Evolutionary conservation across 805 yeast species (phyloP).

Genomic region (Candida jianshihensis): DNA sequence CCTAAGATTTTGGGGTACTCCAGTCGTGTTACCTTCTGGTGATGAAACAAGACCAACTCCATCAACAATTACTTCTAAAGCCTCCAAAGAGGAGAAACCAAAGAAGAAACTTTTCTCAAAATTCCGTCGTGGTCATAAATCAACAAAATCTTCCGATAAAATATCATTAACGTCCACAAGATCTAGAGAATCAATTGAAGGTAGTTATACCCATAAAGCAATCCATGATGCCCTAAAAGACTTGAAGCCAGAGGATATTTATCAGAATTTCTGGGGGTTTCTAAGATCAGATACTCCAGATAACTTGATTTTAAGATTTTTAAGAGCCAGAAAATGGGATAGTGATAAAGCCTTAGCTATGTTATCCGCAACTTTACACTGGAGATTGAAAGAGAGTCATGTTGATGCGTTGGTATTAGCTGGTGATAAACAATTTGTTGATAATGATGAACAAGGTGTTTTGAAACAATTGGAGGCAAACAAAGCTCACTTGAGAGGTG

Average conservation of each 20-base stretch:
- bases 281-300: slow-evolving; percentile 79
- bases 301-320: slow-evolving; percentile 63
- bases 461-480: slow-evolving; percentile 41
- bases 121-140: slow-evolving; percentile 14
- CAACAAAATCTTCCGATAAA: slow-evolving; percentile 9
- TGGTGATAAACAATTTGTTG: slow-evolving; percentile 63
- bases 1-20: slow-evolving; percentile 51
- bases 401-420: slow-evolving; percentile 56
- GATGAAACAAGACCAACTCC: slow-evolving; percentile 9
- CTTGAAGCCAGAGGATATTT: slow-evolving; percentile 44
- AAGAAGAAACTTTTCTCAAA: slow-evolving; percentile 23
- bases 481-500: slow-evolving; percentile 71
- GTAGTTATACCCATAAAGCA: slow-evolving; percentile 27
- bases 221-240: slow-evolving; percentile 45
- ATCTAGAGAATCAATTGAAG: slow-evolving; percentile 25
- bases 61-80: slow-evolving; percentile 6
- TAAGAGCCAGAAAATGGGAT: slow-evolving; percentile 85
- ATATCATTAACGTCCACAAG: slow-evolving; percentile 19
- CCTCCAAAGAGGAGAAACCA: slow-evolving; percentile 6
- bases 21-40: slow-evolving; percentile 21
- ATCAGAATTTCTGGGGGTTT: slow-evolving; percentile 49
- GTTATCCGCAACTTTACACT: slow-evolving; percentile 65
- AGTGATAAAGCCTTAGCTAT: slow-evolving; percentile 59
- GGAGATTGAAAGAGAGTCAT: slow-evolving; percentile 61
- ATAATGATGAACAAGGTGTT: slow-evolving; percentile 36